phyloP scores from a whole-genome alignment of 176 grass and related monocot genomes.

The Lolium perenne region DNA sequence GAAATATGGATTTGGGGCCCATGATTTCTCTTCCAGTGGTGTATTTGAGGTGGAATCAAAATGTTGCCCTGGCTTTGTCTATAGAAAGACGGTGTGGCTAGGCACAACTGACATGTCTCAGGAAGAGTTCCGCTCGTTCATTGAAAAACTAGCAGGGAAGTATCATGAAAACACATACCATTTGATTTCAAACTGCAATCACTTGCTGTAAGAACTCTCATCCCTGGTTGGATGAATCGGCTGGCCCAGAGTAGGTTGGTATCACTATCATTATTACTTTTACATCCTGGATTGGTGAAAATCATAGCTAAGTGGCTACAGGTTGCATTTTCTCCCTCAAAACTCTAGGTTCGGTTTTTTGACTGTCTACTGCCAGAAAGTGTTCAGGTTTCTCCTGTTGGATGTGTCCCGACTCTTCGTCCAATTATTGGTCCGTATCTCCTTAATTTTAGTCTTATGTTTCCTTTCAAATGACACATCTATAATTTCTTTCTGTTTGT shows the following conservation, averaged over 20 bases:
- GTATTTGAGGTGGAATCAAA: too few relatives aligned
- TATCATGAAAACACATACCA: too few relatives aligned
- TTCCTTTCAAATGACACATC: neutral
- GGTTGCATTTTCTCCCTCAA: slow-evolving; percentile 26
- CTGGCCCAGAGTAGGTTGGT: slow-evolving; percentile 86
- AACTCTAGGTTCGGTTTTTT: slow-evolving; percentile 57
- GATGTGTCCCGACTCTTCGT: slow-evolving; percentile 59
- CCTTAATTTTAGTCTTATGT: slow-evolving; percentile 9
- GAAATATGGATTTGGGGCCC: too few relatives aligned
- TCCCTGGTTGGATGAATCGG: slow-evolving; percentile 94
- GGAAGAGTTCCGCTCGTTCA: too few relatives aligned
- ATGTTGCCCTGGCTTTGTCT: too few relatives aligned
- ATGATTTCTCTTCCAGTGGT: too few relatives aligned
- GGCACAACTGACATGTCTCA: too few relatives aligned
- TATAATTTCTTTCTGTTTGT: slow-evolving; percentile 14
- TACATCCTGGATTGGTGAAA: too few relatives aligned
- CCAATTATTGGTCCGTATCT: slow-evolving; percentile 55
- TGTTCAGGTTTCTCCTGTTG: too few relatives aligned
- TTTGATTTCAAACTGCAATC: slow-evolving; percentile 73
- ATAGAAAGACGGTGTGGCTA: too few relatives aligned
- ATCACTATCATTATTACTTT: slow-evolving; percentile 8
- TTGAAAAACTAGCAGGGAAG: too few relatives aligned
- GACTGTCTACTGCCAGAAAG: too few relatives aligned
- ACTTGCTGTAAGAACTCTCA: slow-evolving; percentile 75
- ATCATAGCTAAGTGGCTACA: neutral